Evolutionary conservation across 1,284 basidiomycete species (phyloP).

Genomic region (Hortiboletus rubellus): DNA sequence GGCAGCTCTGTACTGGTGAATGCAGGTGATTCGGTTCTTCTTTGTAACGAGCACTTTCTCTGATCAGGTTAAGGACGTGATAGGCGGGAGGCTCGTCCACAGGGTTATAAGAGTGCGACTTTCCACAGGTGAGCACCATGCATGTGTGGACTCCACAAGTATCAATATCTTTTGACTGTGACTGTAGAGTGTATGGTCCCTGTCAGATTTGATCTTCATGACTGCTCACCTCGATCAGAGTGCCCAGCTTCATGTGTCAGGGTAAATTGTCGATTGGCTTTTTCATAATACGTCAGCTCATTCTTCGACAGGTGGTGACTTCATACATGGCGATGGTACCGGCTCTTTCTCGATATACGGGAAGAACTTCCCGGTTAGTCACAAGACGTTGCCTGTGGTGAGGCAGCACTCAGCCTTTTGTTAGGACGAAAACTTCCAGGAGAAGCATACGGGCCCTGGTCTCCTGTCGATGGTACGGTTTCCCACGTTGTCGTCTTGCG

Average conservation of each 20-base stretch:
- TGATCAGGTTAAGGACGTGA: constrained; percentile 19
- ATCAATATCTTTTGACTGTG: constrained; percentile 5
- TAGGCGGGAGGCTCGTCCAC: constrained; percentile 82
- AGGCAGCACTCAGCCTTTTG: not conserved
- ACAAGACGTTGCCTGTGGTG: not conserved
- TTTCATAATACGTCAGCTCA: constrained; percentile 5
- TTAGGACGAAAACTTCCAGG: constrained; percentile 91
- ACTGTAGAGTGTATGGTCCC: constrained; percentile 67
- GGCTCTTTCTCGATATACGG: constrained; percentile 96
- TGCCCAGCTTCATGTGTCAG: constrained; percentile 86
- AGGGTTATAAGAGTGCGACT: constrained; percentile 85
- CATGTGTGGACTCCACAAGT: not conserved
- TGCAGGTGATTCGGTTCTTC: constrained; percentile 58
- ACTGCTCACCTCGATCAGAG: constrained; percentile 40
- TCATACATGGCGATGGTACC: constrained; percentile 88
- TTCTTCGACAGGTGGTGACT: constrained; percentile 70
- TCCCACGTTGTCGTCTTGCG: not conserved
- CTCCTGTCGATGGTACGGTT: constrained; percentile 78
- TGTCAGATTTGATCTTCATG: not conserved
- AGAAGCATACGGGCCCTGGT: constrained; percentile 86
- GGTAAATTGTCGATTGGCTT: constrained; percentile 41
- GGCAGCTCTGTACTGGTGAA: constrained; percentile 96
- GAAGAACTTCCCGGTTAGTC: constrained; percentile 78
- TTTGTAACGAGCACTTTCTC: not conserved
- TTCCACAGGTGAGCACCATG: constrained; percentile 76